These are phyloP conservation scores for Urostyla sp. DNA, from an alignment of 73 alveolate species.

Conservation along the genomic window DNA sequence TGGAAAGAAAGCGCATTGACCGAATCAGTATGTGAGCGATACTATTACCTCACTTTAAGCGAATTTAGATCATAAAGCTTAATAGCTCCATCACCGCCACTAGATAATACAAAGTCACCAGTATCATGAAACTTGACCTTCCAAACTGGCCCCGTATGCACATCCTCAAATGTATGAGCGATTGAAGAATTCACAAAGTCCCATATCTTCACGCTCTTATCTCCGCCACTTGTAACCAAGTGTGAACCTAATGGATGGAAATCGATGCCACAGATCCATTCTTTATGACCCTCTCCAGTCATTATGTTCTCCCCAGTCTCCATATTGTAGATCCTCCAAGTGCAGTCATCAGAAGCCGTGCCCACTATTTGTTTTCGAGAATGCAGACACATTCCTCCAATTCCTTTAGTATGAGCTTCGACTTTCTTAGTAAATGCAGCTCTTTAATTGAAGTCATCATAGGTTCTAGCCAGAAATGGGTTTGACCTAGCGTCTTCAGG, in stretches of 20 bases:
- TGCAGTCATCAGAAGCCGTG: constrained; percentile 99
- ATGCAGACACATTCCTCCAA: constrained; percentile 70
- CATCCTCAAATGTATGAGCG: constrained; percentile 92
- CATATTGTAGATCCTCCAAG: constrained; percentile 99
- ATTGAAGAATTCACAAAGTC: constrained; percentile 98
- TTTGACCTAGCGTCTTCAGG: constrained; percentile 80
- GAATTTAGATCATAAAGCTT: constrained; percentile 85
- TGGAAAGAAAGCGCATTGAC: constrained; percentile 96
- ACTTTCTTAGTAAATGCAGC: constrained; percentile 40
- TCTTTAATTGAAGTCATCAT: constrained; percentile 62
- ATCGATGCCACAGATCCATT: constrained; percentile 98
- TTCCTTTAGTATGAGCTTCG: constrained; percentile 66
- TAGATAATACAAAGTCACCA: constrained; percentile 98
- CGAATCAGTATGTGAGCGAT: constrained; percentile 99
- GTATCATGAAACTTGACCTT: constrained; percentile 88
- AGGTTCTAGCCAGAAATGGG: constrained; percentile 63
- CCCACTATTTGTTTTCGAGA: constrained; percentile 87
- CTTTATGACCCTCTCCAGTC: constrained; percentile 99
- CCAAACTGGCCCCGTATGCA: constrained; percentile 98
- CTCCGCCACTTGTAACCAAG: constrained; percentile 97
- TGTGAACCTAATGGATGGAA: constrained; percentile 99
- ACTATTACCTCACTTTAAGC: constrained; percentile 92
- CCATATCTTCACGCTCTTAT: constrained; percentile 97
- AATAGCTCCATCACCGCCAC: constrained; percentile 98
- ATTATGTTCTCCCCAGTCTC: constrained; percentile 97